Evolutionary conservation across 139 green algal genomes (phyloP), one percentile per base, ranked within the genome.

Genomic region (Astrephomene gubernaculifera): DNA sequence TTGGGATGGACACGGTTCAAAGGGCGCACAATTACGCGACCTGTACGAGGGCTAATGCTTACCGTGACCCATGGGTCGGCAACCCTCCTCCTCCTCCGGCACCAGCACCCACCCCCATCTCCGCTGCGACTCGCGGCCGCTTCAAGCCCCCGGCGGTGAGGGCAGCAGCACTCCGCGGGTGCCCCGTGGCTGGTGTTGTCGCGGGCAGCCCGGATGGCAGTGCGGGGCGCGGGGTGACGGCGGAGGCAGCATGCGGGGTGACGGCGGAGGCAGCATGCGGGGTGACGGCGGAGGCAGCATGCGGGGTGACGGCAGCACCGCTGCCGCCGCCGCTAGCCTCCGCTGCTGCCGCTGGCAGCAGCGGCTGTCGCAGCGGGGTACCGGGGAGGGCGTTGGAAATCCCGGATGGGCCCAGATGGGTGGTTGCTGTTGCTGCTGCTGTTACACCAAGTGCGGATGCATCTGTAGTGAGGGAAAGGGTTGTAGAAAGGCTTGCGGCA

Each of bases 111-210:
- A 17, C 68, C 38, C 14, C 71, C 21, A 45, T 36, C n/a, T 80
- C 45, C 71, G n/a, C n/a, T n/a, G 49, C 22, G n/a, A 45, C 22
- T 8, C 71, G 45, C 33, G 71, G 71, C 45, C 71, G n/a, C 49
- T 80, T 80, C 8, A 80, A 45, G 5, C 71, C 71, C n/a, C 71
- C 71, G 12, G 71, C 65, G 12, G 71, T 41, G 7, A 44, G 70
- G 4, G 70, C 43, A 29, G 68, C 38, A 19, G 29, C 38, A 35
- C 8, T 29, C 43, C 71, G 49, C 33, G 45, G n/a, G n/a, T n/a
- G 45, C 31, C 44, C 71, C 49, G 45, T 27, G 9, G 6, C 49
- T 22, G 45, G 45, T 35, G 71, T 54, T n/a, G 45, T 22, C 31
- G 71, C 22, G 9, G 38, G n/a, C 8, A 9, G 2, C 27, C 33